A percentile compares a stretch with the other conserved stretches of the same genome.
phyloP scores from a whole-genome alignment of 208 protist genomes.

The Leishmania tropica region DNA sequence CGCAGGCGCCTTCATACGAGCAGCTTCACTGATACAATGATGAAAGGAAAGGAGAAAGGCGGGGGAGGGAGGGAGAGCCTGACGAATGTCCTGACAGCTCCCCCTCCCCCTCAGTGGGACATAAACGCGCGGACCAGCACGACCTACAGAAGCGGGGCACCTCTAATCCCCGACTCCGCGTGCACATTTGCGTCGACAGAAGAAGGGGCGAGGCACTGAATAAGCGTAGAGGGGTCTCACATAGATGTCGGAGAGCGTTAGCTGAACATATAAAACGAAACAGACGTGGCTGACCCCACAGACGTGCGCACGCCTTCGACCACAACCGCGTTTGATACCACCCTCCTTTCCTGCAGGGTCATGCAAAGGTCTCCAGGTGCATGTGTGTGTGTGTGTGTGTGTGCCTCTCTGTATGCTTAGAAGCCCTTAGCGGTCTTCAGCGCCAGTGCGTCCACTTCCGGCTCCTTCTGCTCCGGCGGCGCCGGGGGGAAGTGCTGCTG shows the following conservation, averaged over 20 bases:
- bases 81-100: background rate
- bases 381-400: background rate
- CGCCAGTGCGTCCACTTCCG: conserved; percentile 77
- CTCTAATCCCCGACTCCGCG: background rate
- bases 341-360: background rate
- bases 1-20: background rate
- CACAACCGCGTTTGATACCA: background rate
- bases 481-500: conserved; percentile 75
- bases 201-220: background rate
- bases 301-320: background rate
- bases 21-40: background rate
- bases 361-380: background rate
- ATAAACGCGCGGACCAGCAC: background rate
- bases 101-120: background rate
- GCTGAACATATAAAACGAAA: background rate
- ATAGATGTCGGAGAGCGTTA: background rate
- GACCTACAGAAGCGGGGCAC: background rate
- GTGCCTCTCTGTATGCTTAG: conserved; percentile 26
- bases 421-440: conserved; percentile 87
- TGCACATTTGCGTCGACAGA: too few species aligned
- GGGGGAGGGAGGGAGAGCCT: background rate
- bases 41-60: background rate
- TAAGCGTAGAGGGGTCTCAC: background rate
- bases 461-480: conserved; percentile 65
- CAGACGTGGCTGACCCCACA: background rate